Percentiles rank a stretch among this genome's conserved stretches.
phyloP scores from a whole-genome alignment of 306 rosid genomes.

The Vigna hirtella region DNA sequence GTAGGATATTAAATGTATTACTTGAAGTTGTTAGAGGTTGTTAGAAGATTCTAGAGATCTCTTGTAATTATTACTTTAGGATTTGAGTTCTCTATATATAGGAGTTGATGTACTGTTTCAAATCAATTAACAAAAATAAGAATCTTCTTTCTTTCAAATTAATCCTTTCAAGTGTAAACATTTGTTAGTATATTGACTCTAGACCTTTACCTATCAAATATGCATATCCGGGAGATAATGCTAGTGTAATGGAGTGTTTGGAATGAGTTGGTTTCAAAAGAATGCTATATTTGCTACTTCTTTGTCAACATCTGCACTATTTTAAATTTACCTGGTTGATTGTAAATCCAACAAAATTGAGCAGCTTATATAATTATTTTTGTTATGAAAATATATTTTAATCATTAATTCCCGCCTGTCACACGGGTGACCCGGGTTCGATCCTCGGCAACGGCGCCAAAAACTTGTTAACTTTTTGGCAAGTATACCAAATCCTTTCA shows the following conservation, averaged over 20 bases:
- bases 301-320: background rate
- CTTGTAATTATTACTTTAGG: too few relatives aligned
- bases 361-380: background rate
- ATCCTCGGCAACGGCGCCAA: too few relatives aligned
- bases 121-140: too few relatives aligned
- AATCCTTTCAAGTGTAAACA: background rate
- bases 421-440: too few relatives aligned
- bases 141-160: too few relatives aligned
- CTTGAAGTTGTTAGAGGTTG: too few relatives aligned
- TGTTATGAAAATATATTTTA: background rate
- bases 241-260: background rate
- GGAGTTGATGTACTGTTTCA: too few relatives aligned
- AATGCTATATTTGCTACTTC: slow-evolving; percentile 2
- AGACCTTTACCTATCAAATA: slow-evolving; percentile 10
- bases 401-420: background rate
- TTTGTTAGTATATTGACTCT: slow-evolving; percentile 16
- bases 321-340: slow-evolving; percentile 9
- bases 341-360: slow-evolving; percentile 3
- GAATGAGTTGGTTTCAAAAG: background rate
- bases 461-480: too few relatives aligned
- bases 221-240: slow-evolving; percentile 14
- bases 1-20: too few relatives aligned
- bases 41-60: too few relatives aligned
- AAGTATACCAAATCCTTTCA: too few relatives aligned
- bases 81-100: too few relatives aligned